phyloP scores from a whole-genome alignment of 208 protist genomes.

The Crithidia sp. region DNA sequence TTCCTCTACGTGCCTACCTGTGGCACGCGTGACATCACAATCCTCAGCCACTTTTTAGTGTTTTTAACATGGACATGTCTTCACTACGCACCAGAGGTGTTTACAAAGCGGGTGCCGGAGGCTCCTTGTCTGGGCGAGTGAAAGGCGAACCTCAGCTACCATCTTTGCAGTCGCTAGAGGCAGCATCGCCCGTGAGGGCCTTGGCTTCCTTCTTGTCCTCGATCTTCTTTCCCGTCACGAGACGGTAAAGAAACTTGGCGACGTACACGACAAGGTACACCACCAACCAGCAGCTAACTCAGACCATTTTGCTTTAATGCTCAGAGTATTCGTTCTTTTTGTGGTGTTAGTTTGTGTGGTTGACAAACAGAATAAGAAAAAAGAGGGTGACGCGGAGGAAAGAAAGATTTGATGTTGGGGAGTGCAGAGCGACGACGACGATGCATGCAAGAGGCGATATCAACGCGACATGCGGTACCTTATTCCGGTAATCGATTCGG shows the following conservation, averaged over 20 bases:
- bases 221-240: slow-evolving; percentile 14
- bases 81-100: slow-evolving; percentile 13
- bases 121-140: slow-evolving; percentile 25
- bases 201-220: slow-evolving; percentile 14
- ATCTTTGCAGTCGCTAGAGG: slow-evolving; percentile 21
- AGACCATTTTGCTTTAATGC: slow-evolving; percentile 27
- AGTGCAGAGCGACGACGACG: neutral
- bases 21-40: neutral
- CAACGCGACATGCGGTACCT: no score
- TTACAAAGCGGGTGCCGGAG: slow-evolving; percentile 26
- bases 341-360: neutral
- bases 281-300: slow-evolving; percentile 63
- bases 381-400: neutral
- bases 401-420: neutral
- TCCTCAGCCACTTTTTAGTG: slow-evolving; percentile 6
- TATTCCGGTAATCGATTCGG: no score
- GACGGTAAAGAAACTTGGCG: slow-evolving; percentile 39
- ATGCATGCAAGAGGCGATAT: no score
- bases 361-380: neutral
- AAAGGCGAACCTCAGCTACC: slow-evolving; percentile 33
- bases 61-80: neutral
- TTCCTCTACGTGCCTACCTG: neutral
- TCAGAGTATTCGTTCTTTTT: neutral
- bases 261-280: slow-evolving; percentile 53
- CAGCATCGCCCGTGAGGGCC: neutral